Base-by-base conservation (phyloP, 108 stramenopile species). In the Mayamaea pseudoterrestris region DNA sequence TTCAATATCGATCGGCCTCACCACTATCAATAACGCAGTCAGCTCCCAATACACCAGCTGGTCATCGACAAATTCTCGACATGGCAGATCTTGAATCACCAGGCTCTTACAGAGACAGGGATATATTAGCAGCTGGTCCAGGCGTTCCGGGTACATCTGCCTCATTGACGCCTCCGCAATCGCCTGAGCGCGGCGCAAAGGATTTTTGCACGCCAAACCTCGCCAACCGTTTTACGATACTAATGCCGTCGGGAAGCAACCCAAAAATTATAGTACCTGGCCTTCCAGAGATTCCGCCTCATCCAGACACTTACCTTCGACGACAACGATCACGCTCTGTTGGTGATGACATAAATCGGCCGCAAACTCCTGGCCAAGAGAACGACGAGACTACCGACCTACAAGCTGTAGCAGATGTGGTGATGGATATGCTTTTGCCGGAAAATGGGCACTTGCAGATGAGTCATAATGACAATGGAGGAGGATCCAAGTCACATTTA, bases 351-450 rank as follows among this genome's bases (percentile, higher is more conserved):
- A 55, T 55, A 17, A 17, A 34, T 7, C 42, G 43, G 3, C 24
- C 58, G 31, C n/a, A n/a, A n/a, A n/a, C n/a, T n/a, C n/a, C n/a
- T n/a, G n/a, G n/a, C n/a, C n/a, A n/a, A n/a, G 66, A 70, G 25
- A 58, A 67, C 35, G 59, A 68, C 32, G 65, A 78, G 32, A 24
- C 47, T 50, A 6, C 37, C 48, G 30, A 65, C 46, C 63, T 48
- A 41, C 61, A 46, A 41, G 73, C 18, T 3, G 43, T 49, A 11
- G 41, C 55, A 29, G 80, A 83, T 51, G 55, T 73, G 24, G 66
- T 73, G 7, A 65, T 77, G 16, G 80, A 78, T 8, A 52, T 89
- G 57, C 46, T 71, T 11, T 60, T 89, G 22, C 80, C 83, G 7
- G 82, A 89, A 36, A 71, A 68, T 34, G 66, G 64, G 31, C 68